Base-by-base conservation (phyloP, 352 stramenopile genomes). In the Blastocystis sp. region DNA sequence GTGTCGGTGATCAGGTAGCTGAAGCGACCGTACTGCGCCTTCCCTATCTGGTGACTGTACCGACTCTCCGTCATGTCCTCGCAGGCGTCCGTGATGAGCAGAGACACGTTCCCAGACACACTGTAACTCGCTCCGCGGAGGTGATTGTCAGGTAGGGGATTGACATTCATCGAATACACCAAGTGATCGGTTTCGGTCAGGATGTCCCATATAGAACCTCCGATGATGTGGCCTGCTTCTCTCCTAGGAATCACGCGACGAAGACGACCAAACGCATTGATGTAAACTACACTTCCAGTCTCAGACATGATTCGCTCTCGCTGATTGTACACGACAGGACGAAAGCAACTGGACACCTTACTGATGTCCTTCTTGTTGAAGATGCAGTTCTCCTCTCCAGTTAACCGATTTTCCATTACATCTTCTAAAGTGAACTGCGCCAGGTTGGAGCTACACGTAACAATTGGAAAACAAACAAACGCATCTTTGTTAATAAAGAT, bases 321-420 rank as follows among this genome's bases (percentile, higher is more conserved):
- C 82, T 92, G 91, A 18, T 89, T 91, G 64, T 91, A 92, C 62
- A 92, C 91, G 37, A 92, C 75, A 26, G 79, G 82, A 59, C 91
- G 89, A 75, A 91, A 92, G 41, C 62, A 41, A 24, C 68, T 76
- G 59, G 90, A 91, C n/a, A 91, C 90, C n/a, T 65, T 76, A 30
- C 91, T 91, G 2, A 91, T 90, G 66, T 92, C 91, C 47, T 92
- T 82, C 6, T 63, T 62, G 24, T 37, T 53, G 54, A 92, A 91
- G 34, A 90, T 90, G 78, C 91, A 92, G 20, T 90, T 64, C 56
- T 88, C 76, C 85, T 79, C 62, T 13, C 79, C 65, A 66, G 53
- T 24, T 30, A 85, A 2, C 34, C 79, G 54, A 34, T 87, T 76
- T 68, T 79, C 79, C 39, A 85, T 64, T 54, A 39, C 68, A 45